phyloP scores from a whole-genome alignment of 768 basidiomycete species.

The Macrolepiota fuliginosa region DNA sequence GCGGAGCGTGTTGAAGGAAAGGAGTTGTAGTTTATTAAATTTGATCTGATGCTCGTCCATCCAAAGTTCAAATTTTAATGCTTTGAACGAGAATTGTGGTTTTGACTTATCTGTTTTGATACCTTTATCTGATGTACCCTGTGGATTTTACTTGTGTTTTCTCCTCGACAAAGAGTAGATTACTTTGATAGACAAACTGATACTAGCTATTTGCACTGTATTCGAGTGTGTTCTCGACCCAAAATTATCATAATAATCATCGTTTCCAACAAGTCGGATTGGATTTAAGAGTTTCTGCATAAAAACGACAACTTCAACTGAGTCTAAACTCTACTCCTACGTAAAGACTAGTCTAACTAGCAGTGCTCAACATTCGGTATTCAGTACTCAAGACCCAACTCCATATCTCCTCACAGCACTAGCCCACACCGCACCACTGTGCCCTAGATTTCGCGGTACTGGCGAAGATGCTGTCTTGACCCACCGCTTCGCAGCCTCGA shows the following conservation, averaged over 20 bases:
- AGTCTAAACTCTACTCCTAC: not conserved
- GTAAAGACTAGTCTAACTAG: not conserved
- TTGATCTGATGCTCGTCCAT: not conserved
- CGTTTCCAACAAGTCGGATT: constrained; percentile 2
- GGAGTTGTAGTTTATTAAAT: not conserved
- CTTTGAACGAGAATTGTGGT: not conserved
- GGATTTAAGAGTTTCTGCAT: not conserved
- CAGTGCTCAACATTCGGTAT: not conserved
- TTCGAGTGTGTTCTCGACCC: not conserved
- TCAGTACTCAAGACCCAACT: not conserved
- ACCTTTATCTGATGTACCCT: not conserved
- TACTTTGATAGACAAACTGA: not conserved
- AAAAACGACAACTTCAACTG: not conserved
- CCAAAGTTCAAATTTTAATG: not conserved
- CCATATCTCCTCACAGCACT: constrained; percentile 4
- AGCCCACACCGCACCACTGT: constrained; percentile 12
- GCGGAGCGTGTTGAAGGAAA: constrained; percentile 24
- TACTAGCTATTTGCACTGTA: not conserved
- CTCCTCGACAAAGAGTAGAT: not conserved
- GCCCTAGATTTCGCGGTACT: constrained; percentile 4
- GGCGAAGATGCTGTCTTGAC: not conserved
- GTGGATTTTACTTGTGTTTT: not conserved
- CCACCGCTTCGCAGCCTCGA: not conserved
- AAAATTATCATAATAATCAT: not conserved
- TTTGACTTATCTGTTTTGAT: not conserved